Conservation (phyloP, 805 yeast genomes). For the Blastobotrys americana region DNA sequence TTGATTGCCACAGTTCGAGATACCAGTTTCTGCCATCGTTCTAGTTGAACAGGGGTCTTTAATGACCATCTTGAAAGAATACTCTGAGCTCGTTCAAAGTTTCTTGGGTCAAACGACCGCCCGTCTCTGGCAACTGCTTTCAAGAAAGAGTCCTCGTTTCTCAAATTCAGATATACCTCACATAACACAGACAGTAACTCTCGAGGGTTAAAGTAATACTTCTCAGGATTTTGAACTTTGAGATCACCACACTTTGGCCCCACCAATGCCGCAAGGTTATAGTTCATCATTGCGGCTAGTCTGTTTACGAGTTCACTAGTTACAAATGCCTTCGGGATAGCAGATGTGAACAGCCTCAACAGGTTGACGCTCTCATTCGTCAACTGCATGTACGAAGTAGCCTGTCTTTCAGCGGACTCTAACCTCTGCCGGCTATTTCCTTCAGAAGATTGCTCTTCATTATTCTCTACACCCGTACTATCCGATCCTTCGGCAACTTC, state of each 20-base stretch:
- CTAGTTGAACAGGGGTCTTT: conserved; percentile 50
- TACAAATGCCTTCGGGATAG: conserved; percentile 79
- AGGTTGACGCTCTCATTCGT: conserved; percentile 75
- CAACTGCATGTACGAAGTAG: conserved; percentile 73
- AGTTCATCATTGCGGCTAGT: conserved; percentile 91
- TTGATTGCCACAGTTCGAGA: conserved; percentile 56
- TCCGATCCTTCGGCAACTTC: conserved; percentile 33
- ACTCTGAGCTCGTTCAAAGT: conserved; percentile 62
- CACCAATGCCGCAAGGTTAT: conserved; percentile 83
- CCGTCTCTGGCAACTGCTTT: conserved; percentile 82
- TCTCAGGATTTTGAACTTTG: conserved; percentile 76
- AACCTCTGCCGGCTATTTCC: conserved; percentile 45
- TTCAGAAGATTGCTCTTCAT: conserved; percentile 29
- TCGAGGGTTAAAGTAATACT: conserved; percentile 77
- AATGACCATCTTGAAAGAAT: conserved; percentile 52
- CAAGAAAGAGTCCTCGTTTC: conserved; percentile 57
- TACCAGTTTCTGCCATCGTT: conserved; percentile 48
- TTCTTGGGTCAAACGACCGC: conserved; percentile 68
- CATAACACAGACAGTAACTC: conserved; percentile 60
- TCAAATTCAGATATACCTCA: conserved; percentile 67
- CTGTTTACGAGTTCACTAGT: conserved; percentile 89
- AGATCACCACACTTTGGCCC: conserved; percentile 91
- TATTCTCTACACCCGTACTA: conserved; percentile 27
- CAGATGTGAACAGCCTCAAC: conserved; percentile 73
- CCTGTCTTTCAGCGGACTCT: conserved; percentile 61